Evolutionary conservation across 2,329 filamentous ascomycete species (phyloP), one percentile per base, ranked within the genome.

Genomic region (Fusarium concolor): DNA sequence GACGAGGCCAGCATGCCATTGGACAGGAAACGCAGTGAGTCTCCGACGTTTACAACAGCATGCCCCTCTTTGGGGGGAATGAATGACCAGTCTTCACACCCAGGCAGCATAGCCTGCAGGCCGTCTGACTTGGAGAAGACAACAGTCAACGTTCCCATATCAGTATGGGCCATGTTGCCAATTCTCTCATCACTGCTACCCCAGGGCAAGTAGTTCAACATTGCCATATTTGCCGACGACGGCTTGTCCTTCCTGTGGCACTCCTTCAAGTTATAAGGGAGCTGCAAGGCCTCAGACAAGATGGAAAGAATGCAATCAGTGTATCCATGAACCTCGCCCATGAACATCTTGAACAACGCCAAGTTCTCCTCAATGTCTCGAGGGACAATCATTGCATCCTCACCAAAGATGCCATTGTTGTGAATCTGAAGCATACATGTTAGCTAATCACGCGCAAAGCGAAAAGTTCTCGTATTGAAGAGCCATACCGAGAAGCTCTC

Each of bases 61-160:
- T 53, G 50, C 0, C 50, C 50, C 2, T 43, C 29, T 14, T 29
- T 29, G 2, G 50, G 50, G 9, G 65, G 46, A 22, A 70, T 68
- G 17, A 62, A 71, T 5, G 60, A 66, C 67, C 67, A 70, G 0
- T 68, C 54, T 6, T 67, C 53, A 12, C 45, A n/a, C 4, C 61
- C 63, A 2, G 69, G 67, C 17, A 64, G 43, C 52, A 70, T 39
- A 10, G 61, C 69, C 35, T 71, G 69, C 29, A 71, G 26, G 2
- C 69, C 69, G 7, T 56, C 61, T 6, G 60, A 63, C 39, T 67
- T 53, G 4, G 69, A 64, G 38, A 71, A 71, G 28, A 71, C 62
- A n/a, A 71, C 61, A 20, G 69, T 68, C 26, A 71, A 29, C 11
- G 58, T 68, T 14, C 69, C 69, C 41, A 68, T 68, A 29, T 71